Conservation (phyloP, 179 eudicot genomes). For the Patellifolia procumbens region DNA sequence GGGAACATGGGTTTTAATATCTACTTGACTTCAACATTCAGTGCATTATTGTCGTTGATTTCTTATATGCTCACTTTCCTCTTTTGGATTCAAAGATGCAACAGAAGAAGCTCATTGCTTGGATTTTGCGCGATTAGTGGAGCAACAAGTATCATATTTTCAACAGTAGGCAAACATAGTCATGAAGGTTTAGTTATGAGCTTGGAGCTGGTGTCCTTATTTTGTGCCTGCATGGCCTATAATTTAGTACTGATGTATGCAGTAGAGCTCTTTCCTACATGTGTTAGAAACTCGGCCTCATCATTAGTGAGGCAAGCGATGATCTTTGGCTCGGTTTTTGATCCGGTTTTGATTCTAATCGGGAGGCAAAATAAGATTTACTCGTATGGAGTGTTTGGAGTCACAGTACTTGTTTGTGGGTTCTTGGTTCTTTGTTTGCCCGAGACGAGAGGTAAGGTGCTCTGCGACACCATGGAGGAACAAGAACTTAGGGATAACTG, state of each 20-base stretch:
- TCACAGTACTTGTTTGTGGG: conserved; percentile 24
- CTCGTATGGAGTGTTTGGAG: conserved; percentile 24
- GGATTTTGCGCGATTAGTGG: conserved; percentile 31
- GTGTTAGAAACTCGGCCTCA: conserved; percentile 30
- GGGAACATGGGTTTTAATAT: conserved; percentile 29
- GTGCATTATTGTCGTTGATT: conserved; percentile 10
- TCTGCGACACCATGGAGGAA: conserved; percentile 36
- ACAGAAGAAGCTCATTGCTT: conserved; percentile 24
- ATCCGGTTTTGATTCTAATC: conserved; percentile 18
- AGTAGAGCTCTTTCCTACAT: conserved; percentile 34
- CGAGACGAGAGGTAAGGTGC: conserved; percentile 28
- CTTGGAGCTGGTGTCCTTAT: conserved; percentile 25
- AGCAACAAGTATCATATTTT: conserved; percentile 9
- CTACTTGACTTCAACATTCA: conserved; percentile 28
- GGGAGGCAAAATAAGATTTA: conserved; percentile 18
- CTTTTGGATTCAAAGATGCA: conserved; percentile 28
- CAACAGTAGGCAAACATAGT: background rate
- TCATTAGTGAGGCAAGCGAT: conserved; percentile 30
- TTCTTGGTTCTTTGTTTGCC: conserved; percentile 25
- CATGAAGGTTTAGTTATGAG: background rate
- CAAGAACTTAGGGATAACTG: conserved; percentile 9
- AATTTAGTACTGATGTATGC: conserved; percentile 28
- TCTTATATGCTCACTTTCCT: conserved; percentile 26
- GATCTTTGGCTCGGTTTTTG: conserved; percentile 28
- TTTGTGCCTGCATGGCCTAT: conserved; percentile 33